Percentiles rank a stretch among this genome's conserved stretches.
phyloP scores from a whole-genome alignment of 371 early-diverging fungal species.

The Mortierella sp. region DNA sequence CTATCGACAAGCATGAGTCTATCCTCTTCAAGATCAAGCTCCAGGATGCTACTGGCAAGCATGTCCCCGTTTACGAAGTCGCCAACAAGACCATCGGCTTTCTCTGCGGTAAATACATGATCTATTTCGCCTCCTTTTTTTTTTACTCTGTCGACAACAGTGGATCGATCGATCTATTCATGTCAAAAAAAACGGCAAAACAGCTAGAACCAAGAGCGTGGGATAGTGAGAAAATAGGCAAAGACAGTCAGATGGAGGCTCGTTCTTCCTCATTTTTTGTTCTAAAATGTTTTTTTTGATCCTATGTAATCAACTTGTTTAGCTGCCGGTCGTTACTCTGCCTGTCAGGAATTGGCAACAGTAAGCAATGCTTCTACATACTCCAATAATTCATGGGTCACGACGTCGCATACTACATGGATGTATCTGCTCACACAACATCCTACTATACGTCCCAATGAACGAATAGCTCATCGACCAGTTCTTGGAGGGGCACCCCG shows the following conservation, averaged over 20 bases:
- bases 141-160: neutral
- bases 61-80: conserved; percentile 55
- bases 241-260: neutral
- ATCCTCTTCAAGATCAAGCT: conserved; percentile 56
- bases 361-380: conserved; percentile 13
- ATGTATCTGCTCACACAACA: neutral
- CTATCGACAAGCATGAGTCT: conserved; percentile 41
- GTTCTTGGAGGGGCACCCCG: conserved; percentile 40
- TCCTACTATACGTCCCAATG: neutral
- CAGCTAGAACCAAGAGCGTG: neutral
- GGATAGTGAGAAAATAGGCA: neutral
- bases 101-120: conserved; percentile 38
- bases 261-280: neutral
- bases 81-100: conserved; percentile 54
- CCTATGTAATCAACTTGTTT: neutral
- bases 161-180: neutral
- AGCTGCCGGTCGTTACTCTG: conserved; percentile 54
- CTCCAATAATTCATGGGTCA: neutral
- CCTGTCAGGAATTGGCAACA: conserved; percentile 43
- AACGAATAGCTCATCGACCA: conserved; percentile 30
- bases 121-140: neutral
- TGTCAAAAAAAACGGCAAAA: neutral
- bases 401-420: neutral
- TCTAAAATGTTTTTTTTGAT: neutral
- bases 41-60: conserved; percentile 48